Evolutionary conservation across 2,329 filamentous ascomycete genomes (phyloP).

Genomic region (Fusarium tricinctum): DNA sequence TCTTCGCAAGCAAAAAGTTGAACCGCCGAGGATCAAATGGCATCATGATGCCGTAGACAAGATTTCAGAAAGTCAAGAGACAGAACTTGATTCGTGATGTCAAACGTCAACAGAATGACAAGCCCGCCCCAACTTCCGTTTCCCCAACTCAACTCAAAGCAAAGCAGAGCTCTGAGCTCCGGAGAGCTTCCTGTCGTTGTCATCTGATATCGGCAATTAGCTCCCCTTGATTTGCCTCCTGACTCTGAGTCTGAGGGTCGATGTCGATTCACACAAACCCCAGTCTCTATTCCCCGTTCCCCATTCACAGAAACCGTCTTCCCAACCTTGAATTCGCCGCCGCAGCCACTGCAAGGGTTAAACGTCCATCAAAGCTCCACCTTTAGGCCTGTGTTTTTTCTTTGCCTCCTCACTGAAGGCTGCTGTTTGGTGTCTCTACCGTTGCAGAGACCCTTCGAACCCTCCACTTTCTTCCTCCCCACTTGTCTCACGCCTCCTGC

Average conservation of each 20-base stretch:
- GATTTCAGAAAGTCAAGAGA: conserved; percentile 8
- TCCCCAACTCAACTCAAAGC: conserved; percentile 26
- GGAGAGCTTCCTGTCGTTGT: neutral
- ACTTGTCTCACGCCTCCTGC: conserved; percentile 46
- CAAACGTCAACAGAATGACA: conserved; percentile 35
- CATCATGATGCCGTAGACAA: conserved; percentile 1
- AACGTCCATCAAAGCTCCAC: conserved; percentile 22
- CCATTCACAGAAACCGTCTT: neutral
- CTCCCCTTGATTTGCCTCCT: conserved; percentile 18
- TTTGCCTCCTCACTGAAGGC: conserved; percentile 23
- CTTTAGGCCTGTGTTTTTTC: conserved; percentile 15
- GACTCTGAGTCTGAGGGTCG: neutral
- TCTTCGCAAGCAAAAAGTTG: conserved; percentile 43
- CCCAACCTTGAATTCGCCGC: conserved; percentile 38
- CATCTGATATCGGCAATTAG: conserved; percentile 15
- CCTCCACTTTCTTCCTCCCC: conserved; percentile 42
- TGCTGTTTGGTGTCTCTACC: conserved; percentile 25
- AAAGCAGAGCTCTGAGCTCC: neutral
- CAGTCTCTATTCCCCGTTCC: neutral
- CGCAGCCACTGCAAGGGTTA: conserved; percentile 32
- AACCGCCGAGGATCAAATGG: conserved; percentile 26
- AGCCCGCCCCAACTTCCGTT: conserved; percentile 36
- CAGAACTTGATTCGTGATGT: conserved; percentile 1
- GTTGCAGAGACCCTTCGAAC: conserved; percentile 20
- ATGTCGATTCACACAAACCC: conserved; percentile 27